phyloP scores from a whole-genome alignment of 169 alveolate genomes.

The Plasmodium relictum region DNA sequence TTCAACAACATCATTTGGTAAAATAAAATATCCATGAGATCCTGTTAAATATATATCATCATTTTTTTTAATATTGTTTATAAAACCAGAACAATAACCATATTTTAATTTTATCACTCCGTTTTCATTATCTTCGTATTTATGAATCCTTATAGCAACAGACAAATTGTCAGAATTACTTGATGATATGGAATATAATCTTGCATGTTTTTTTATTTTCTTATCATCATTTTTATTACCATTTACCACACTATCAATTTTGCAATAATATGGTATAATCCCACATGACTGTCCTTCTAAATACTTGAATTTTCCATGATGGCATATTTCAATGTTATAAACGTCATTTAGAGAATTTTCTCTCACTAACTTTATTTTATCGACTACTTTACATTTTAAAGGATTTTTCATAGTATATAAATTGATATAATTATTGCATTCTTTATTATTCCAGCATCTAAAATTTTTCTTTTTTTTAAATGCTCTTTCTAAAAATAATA shows the following conservation, averaged over 20 bases:
- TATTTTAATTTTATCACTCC: constrained; percentile 4
- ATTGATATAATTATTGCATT: constrained; percentile 16
- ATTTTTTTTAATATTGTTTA: constrained; percentile 52
- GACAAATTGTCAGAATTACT: constrained; percentile 40
- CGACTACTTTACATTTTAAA: constrained; percentile 77
- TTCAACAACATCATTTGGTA: constrained; percentile 39
- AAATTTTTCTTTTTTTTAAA: constrained; percentile 14
- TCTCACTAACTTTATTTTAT: constrained; percentile 75
- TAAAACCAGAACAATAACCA: constrained; percentile 72
- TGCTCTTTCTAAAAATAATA: constrained; percentile 7
- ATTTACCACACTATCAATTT: neutral
- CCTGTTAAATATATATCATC: constrained; percentile 75
- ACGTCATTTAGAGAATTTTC: constrained; percentile 76
- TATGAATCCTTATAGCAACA: constrained; percentile 53
- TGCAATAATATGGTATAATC: constrained; percentile 81
- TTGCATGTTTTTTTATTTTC: constrained; percentile 5
- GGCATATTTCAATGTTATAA: constrained; percentile 80
- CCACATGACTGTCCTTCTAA: constrained; percentile 85
- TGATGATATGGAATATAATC: constrained; percentile 70
- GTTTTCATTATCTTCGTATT: constrained; percentile 22
- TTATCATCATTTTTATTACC: neutral
- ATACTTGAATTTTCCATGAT: constrained; percentile 74
- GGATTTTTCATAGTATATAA: constrained; percentile 80
- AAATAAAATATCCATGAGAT: constrained; percentile 49
- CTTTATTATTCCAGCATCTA: constrained; percentile 4